These are phyloP conservation scores for Calonectria naviculata DNA, from an alignment of 2,329 filamentous ascomycete genomes.

Conservation along the genomic window DNA sequence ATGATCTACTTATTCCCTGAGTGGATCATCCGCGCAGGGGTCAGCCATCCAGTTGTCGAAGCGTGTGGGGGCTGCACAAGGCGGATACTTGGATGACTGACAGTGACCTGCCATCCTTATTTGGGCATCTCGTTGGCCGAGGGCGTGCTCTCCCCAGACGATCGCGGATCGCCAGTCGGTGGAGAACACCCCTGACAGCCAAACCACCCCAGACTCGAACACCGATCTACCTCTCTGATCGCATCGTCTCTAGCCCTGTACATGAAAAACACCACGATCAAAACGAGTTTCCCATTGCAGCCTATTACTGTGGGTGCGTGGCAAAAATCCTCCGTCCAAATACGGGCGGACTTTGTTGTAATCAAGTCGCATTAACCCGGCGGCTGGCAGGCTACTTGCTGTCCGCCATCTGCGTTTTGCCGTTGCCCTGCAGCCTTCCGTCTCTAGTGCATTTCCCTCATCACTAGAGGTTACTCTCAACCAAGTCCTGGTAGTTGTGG, in stretches of 20 bases:
- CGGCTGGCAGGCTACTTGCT: conserved; percentile 8
- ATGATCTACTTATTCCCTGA: conserved; percentile 33
- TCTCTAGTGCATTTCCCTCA: conserved; percentile 37
- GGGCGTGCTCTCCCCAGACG: conserved; percentile 31
- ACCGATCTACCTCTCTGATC: neutral
- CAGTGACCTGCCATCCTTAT: conserved; percentile 22
- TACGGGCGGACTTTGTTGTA: neutral
- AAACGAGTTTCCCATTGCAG: neutral
- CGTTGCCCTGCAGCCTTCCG: conserved; percentile 42
- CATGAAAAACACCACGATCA: neutral
- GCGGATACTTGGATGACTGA: conserved; percentile 35
- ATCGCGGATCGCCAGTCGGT: conserved; percentile 21
- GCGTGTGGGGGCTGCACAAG: conserved; percentile 32
- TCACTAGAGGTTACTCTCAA: conserved; percentile 43
- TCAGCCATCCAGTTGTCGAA: conserved; percentile 34
- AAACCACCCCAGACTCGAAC: neutral
- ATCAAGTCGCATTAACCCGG: neutral
- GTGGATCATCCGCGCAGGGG: conserved; percentile 28
- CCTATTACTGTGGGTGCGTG: neutral
- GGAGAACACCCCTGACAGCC: conserved; percentile 14
- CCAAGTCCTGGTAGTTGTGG: conserved; percentile 58
- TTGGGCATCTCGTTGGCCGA: conserved; percentile 31
- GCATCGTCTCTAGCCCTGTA: neutral
- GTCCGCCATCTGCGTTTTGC: conserved; percentile 26
- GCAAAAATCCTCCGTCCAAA: neutral